Evolutionary conservation across 169 alveolate species (phyloP), one percentile per base, ranked within the genome.

Genomic region (Plasmodium billcollinsi): DNA sequence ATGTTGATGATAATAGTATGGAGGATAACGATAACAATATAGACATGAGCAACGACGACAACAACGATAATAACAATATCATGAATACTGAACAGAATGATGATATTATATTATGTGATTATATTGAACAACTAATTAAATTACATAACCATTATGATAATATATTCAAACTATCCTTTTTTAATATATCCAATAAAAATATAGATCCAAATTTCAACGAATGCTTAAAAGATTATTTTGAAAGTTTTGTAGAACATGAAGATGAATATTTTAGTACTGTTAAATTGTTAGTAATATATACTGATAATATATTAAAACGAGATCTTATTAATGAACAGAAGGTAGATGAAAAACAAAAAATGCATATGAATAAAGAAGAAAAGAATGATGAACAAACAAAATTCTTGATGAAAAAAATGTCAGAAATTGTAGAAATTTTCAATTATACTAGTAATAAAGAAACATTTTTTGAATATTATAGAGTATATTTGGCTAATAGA

Each of bases 171-270:
- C 67, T 59, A 50, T 69, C 89, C 70, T 78, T 78, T 50, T 65
- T 66, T 58, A 58, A 47, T 59, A 78, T 78, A 66, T 78, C 89
- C 24, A 78, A 78, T 33, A 78, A 66, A 12, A n/a, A 49, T 12
- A 78, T 78, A 29, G 80, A 78, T 9, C 33, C 49, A 11, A 15
- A 78, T 78, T 78, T 78, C 52, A 78, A 78, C 71, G 89, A 78
- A 58, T 78, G 89, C 18, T 61, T 78, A 24, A 78, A 78, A 20
- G 89, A 78, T 66, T 78, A 78, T 47, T 78, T 78, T 50, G 89
- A 78, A 78, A 78, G 89, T 49, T 78, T 78, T 78, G 89, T 78
- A 43, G 89, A 78, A 43, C 78, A 78, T 47, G 89, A 78, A 43
- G 89, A 78, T 78, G 78, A 78, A 21, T 20, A 78, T 45, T 78